phyloP scores from a whole-genome alignment of 106 monocot genomes.

The Apostasia shenzhenica region DNA sequence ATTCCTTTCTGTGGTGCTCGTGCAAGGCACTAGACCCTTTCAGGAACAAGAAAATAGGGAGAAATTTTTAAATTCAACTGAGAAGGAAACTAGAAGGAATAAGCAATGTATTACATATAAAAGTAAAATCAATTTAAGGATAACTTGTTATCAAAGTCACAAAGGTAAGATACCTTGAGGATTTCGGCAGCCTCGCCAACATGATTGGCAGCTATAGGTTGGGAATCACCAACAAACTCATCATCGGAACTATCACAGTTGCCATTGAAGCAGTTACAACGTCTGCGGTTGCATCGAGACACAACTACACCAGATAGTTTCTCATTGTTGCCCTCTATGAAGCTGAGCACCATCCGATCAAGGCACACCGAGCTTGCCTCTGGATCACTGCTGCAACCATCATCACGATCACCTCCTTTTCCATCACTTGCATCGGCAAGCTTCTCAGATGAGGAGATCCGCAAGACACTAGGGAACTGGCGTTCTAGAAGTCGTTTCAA shows the following conservation, averaged over 20 bases:
- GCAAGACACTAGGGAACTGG: slow-evolving; percentile 24
- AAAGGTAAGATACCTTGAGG: slow-evolving; percentile 36
- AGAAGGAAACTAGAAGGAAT: background rate
- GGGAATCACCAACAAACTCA: slow-evolving; percentile 21
- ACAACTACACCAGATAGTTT: slow-evolving; percentile 5
- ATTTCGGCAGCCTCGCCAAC: slow-evolving; percentile 26
- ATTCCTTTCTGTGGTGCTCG: slow-evolving; percentile 47
- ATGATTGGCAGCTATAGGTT: background rate
- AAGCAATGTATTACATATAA: background rate
- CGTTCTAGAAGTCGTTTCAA: slow-evolving; percentile 70
- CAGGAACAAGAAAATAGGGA: background rate
- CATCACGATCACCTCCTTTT: slow-evolving; percentile 15
- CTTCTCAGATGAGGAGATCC: slow-evolving; percentile 23
- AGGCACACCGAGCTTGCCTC: slow-evolving; percentile 83
- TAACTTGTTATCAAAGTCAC: background rate
- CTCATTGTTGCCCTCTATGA: slow-evolving; percentile 64
- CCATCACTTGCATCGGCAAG: slow-evolving; percentile 11
- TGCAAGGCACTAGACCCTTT: slow-evolving; percentile 31
- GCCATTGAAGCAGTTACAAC: slow-evolving; percentile 86
- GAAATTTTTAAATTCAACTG: slow-evolving; percentile 2
- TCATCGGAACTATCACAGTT: slow-evolving; percentile 64
- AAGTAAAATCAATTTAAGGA: background rate
- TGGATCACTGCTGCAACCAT: slow-evolving; percentile 17
- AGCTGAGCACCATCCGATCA: slow-evolving; percentile 73
- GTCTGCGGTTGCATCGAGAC: slow-evolving; percentile 25